These are phyloP conservation scores for Eutrema salsugineum DNA, from an alignment of 441 rosid species.

Conservation along the genomic window DNA sequence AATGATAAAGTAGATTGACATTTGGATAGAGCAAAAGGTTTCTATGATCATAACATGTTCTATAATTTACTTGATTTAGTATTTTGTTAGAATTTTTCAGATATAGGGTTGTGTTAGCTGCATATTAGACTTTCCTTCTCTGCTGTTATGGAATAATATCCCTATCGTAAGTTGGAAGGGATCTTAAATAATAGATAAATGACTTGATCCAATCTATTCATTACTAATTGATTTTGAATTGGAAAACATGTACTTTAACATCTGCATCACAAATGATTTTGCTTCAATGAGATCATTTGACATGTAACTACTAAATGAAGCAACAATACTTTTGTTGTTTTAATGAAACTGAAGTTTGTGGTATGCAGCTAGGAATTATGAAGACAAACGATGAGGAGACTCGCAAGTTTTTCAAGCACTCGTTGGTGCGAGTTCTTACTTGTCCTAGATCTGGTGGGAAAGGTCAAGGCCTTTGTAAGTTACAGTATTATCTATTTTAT, in stretches of 20 bases:
- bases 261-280: neutral
- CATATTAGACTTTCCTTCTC: neutral
- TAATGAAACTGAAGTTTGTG: constrained; percentile 1
- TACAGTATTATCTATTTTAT: too few relatives aligned
- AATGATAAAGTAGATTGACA: too few relatives aligned
- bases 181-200: too few relatives aligned
- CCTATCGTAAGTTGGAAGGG: too few relatives aligned
- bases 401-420: constrained; percentile 65
- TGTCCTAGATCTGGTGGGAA: constrained; percentile 64
- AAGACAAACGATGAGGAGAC: constrained; percentile 68
- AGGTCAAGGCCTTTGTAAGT: constrained; percentile 58
- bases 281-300: neutral
- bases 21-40: too few relatives aligned
- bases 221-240: too few relatives aligned
- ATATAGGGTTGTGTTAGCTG: neutral
- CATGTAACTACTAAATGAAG: neutral
- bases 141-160: neutral
- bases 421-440: constrained; percentile 64
- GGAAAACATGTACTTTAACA: too few relatives aligned
- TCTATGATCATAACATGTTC: too few relatives aligned
- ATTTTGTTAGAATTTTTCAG: too few relatives aligned
- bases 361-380: constrained; percentile 62
- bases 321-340: neutral
- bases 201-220: too few relatives aligned
- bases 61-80: too few relatives aligned